Percentiles rank a stretch among this genome's conserved stretches.
phyloP scores from a whole-genome alignment of 2,329 filamentous ascomycete species.

The Thyridium curvatum region DNA sequence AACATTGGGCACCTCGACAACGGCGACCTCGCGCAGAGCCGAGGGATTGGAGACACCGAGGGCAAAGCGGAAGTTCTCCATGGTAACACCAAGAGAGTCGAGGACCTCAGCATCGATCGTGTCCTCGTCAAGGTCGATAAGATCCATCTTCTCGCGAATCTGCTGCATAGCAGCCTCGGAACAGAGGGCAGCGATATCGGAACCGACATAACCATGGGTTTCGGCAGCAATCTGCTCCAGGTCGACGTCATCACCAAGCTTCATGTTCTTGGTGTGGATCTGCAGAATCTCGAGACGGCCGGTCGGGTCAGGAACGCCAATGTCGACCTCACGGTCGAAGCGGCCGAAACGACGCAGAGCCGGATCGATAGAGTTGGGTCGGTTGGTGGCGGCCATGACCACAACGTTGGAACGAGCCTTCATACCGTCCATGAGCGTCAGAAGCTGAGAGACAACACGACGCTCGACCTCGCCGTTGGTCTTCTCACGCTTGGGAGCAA shows the following conservation, averaged over 20 bases:
- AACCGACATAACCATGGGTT: conserved; percentile 98
- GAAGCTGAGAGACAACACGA: conserved; percentile 92
- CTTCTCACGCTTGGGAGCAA: conserved; percentile 99
- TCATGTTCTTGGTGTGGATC: conserved; percentile 99
- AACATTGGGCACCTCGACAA: conserved; percentile 98
- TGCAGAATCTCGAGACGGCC: conserved; percentile 97
- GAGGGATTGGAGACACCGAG: conserved; percentile 98
- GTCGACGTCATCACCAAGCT: conserved; percentile 93
- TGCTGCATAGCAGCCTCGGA: conserved; percentile 99
- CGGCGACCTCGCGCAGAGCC: conserved; percentile 94
- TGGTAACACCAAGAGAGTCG: conserved; percentile 95
- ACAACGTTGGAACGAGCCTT: conserved; percentile 98
- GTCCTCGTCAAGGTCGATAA: conserved; percentile 97
- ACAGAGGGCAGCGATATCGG: conserved; percentile 95
- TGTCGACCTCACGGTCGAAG: conserved; percentile 98
- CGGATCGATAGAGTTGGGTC: conserved; percentile 97
- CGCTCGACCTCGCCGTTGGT: conserved; percentile 98
- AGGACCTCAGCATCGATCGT: conserved; percentile 98
- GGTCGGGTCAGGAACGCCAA: conserved; percentile 95
- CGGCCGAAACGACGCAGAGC: conserved; percentile 96
- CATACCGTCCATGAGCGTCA: conserved; percentile 99
- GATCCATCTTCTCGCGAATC: conserved; percentile 99
- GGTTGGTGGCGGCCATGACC: conserved; percentile 98
- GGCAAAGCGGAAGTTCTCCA: conserved; percentile 99
- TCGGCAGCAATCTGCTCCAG: conserved; percentile 94